Evolutionary conservation across 2,329 filamentous ascomycete genomes (phyloP).

Genomic region (Calonectria naviculata): DNA sequence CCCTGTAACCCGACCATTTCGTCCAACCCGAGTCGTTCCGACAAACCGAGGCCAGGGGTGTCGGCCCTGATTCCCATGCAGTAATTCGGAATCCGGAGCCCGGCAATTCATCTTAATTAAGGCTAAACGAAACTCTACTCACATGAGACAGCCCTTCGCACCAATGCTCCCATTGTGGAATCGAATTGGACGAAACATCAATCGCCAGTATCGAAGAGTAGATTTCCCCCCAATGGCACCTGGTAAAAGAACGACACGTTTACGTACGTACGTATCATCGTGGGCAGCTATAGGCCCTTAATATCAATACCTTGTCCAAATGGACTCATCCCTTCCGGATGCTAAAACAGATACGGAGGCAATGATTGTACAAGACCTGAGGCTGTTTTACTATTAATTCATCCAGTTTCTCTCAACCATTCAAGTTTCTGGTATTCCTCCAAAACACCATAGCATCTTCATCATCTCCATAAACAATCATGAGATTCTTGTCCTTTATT

Average conservation of each 20-base stretch:
- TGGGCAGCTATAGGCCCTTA: not conserved
- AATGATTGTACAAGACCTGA: not conserved
- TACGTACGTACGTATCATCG: not conserved
- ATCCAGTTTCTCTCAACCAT: not conserved
- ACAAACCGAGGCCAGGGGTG: not conserved
- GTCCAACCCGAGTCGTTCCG: not conserved
- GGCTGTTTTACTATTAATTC: not conserved
- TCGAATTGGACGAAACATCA: not conserved
- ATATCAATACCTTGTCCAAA: not conserved
- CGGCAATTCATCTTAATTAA: not conserved
- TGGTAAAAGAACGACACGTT: not conserved
- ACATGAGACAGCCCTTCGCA: not conserved
- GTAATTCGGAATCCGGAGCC: not conserved
- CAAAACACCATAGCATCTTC: not conserved
- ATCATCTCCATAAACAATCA: not conserved
- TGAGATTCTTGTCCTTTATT: not conserved
- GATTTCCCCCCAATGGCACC: not conserved
- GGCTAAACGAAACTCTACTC: not conserved
- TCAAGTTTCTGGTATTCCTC: not conserved
- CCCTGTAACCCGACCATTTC: not conserved
- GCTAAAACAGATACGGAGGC: not conserved
- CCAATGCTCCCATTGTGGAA: not conserved
- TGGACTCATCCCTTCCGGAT: not conserved
- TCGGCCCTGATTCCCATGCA: not conserved
- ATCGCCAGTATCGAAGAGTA: not conserved